Base-by-base conservation (phyloP, 2,329 filamentous ascomycete genomes). In the Cordyceps farinosa region DNA sequence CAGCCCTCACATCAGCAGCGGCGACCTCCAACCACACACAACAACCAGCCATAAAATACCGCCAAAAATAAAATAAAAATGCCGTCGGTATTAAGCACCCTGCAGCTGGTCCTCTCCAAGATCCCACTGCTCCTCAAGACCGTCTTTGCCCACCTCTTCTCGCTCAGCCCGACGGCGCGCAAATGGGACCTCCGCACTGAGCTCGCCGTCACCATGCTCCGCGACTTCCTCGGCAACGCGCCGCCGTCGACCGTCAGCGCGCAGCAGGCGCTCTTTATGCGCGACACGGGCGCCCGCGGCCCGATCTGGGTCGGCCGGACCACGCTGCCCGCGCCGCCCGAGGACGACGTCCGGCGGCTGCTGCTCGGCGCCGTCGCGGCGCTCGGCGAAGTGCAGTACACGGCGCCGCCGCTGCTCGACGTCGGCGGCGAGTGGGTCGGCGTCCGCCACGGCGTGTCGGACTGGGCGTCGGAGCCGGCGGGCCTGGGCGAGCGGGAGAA, bases 221-320 rank as follows among this genome's bases (percentile, higher is more conserved):
- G 63, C 13, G 54, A 50, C 29, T 42, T 62, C 11, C 30, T 65
- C n/a, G n/a, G n/a, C 53, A 44, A 59, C 45, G 45, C 52, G 10
- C 59, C 59, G 11, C 48, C 63, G 11, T 58, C 59, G 22, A 62
- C 53, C 48, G 54, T 65, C 32, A 48, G 38, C 30, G 53, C 51
- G 6, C 63, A 65, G 34, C 63, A 65, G 40, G 70, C 70, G 42
- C 67, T 73, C 66, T 71, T 72, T 10, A 63, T 70, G 4, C 62
- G 63, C 30, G 73, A 75, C 34, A 69, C 71, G 1, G 72, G 72
- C n/a, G 67, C 91, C 67, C 90, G 90, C 70, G 88, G 89, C 3
- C 82, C 82, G 38, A 82, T 90, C 66, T 92, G 89, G 89, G 80
- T 90, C 11, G 85, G 84, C 56, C 87, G 85, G 64, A 80, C 84